phyloP scores from a whole-genome alignment of 2,329 filamentous ascomycete species.

The Talaromyces sp. region DNA sequence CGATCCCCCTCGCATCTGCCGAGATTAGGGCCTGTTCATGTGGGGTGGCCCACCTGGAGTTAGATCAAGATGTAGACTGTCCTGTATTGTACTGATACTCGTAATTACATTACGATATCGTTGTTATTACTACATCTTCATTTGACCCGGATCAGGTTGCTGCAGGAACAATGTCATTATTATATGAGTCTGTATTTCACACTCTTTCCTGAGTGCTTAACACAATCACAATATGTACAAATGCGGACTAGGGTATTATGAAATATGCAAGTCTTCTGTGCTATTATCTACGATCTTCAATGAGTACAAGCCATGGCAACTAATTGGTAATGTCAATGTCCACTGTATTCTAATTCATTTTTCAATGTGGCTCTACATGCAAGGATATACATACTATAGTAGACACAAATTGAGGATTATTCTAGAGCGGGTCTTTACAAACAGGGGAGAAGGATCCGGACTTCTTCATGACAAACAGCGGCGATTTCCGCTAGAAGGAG shows the following conservation, averaged over 20 bases:
- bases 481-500: neutral
- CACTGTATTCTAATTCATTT: neutral
- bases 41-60: neutral
- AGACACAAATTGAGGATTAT: neutral
- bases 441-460: neutral
- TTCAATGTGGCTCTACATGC: neutral
- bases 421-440: neutral
- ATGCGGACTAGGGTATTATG: neutral
- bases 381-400: constrained; percentile 1
- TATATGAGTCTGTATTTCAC: neutral
- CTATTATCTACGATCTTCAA: neutral
- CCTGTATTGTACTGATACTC: neutral
- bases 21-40: neutral
- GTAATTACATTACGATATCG: neutral
- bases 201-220: neutral
- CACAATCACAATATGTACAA: neutral
- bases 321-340: neutral
- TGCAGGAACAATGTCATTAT: neutral
- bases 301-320: neutral
- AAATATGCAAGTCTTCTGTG: neutral
- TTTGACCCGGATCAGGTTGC: neutral
- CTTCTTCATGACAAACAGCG: neutral
- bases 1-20: constrained; percentile 5
- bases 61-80: neutral
- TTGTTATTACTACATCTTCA: neutral